Base-by-base conservation (phyloP, 2,329 filamentous ascomycete genomes). In the Phoma sp. region DNA sequence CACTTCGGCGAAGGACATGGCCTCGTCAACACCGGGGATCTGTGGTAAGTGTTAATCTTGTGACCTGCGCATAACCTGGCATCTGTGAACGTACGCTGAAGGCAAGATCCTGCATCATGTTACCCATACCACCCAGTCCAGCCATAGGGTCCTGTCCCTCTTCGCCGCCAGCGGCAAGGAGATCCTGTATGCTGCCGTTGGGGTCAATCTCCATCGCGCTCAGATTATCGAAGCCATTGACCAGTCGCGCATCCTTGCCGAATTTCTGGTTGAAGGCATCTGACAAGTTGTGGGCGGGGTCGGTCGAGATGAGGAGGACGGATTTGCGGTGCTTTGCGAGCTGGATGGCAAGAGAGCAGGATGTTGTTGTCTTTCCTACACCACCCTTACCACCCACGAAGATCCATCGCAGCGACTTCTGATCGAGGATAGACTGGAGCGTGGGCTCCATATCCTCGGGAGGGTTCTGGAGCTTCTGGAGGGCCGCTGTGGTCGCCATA, bases 141-240 rank as follows among this genome's bases (percentile, higher is more conserved):
- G 83, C 84, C 80, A 91, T 87, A 33, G 87, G 87, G 62, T 92
- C 90, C 63, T 87, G 82, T 2, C 81, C 84, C 21, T 83, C 85
- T 42, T 91, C 91, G 15, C 91, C 92, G 36, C 85, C 87, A 72
- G 88, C 89, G 9, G 90, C 90, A 60, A 99, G 81, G 51, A 99
- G 80, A 74, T 99, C 95, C 78, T 97, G 95, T 76, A 99, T 96
- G 72, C 92, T 96, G 40, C 93, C 95, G 74, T 96, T 98, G 47
- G 95, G 95, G 72, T 99, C 95, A 68, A 99, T 98, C 79, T 99
- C 95, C 95, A 99, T 99, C 59, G 95, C 95, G 74, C 91, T 96
- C 64, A 99, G 82, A 77, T 97, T 97, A 28, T 88, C 86, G 72
- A 96, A 97, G 65, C 95, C 95, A 66, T 96, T 88, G 62, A 99